Evolutionary conservation across 1,284 basidiomycete genomes (phyloP).

Genomic region (Moesziomyces globuligerus): DNA sequence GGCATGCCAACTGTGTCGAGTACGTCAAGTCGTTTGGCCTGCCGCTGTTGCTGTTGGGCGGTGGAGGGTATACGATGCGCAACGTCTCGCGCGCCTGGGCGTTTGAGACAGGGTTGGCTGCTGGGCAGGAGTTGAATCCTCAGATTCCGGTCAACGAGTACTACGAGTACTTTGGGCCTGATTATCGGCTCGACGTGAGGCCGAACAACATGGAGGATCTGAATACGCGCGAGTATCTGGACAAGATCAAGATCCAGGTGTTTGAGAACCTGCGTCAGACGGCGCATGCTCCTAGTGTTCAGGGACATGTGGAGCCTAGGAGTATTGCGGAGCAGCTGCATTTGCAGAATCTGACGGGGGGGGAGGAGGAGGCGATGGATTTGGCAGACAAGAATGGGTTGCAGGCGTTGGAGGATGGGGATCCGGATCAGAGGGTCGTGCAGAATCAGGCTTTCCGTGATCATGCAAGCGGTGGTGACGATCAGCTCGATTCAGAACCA

Average conservation of each 20-base stretch:
- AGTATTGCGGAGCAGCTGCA: constrained; percentile 34
- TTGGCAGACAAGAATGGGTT: constrained; percentile 49
- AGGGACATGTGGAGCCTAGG: constrained; percentile 62
- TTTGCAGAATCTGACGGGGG: constrained; percentile 45
- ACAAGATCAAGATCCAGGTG: constrained; percentile 89
- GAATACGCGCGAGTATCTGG: constrained; percentile 91
- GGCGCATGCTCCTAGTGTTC: constrained; percentile 57
- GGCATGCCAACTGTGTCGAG: constrained; percentile 95
- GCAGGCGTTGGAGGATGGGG: constrained; percentile 29
- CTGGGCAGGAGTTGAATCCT: constrained; percentile 88
- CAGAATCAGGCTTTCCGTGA: constrained; percentile 37
- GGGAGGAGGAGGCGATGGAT: constrained; percentile 37
- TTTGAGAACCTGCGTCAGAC: constrained; percentile 73
- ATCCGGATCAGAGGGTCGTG: constrained; percentile 35
- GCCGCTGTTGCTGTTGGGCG: constrained; percentile 90
- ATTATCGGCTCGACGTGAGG: constrained; percentile 95
- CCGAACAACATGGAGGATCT: constrained; percentile 95
- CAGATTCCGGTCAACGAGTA: constrained; percentile 71
- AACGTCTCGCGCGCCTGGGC: constrained; percentile 98
- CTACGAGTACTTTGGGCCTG: constrained; percentile 98
- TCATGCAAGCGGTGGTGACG: constrained; percentile 41
- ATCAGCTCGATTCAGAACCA: constrained; percentile 41
- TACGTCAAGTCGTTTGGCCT: constrained; percentile 97
- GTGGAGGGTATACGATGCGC: constrained; percentile 98
- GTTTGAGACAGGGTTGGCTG: constrained; percentile 95